Percentiles rank a stretch among this genome's conserved stretches.
Evolutionary conservation across 306 rosid species (phyloP).

Genomic region (Ormosia semicastrata): DNA sequence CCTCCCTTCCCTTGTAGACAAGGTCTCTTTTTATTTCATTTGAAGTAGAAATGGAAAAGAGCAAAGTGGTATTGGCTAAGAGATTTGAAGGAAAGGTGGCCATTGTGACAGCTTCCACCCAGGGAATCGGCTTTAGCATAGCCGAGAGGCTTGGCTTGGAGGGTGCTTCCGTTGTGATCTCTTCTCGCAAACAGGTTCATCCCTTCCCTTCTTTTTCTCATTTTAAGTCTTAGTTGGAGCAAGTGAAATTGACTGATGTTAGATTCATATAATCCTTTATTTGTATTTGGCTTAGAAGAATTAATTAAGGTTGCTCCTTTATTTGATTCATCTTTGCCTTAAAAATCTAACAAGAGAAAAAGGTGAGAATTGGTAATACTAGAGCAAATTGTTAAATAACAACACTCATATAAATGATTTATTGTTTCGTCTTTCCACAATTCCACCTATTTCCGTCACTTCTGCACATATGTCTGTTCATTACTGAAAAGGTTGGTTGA

Average conservation of each 20-base stretch:
- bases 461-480: not conserved
- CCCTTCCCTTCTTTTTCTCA: not conserved
- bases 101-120: slow-evolving; percentile 91
- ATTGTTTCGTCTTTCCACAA: not conserved
- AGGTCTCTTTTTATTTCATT: no score
- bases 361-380: not conserved
- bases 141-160: slow-evolving; percentile 90
- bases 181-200: slow-evolving; percentile 86
- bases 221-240: no score
- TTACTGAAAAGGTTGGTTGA: not conserved
- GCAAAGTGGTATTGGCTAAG: slow-evolving; percentile 30
- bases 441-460: not conserved
- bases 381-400: not conserved
- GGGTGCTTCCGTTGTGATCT: slow-evolving; percentile 85
- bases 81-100: slow-evolving; percentile 81
- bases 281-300: not conserved
- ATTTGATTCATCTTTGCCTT: not conserved
- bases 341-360: no score
- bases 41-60: slow-evolving; percentile 38
- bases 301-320: not conserved
- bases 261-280: not conserved
- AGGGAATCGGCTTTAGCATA: slow-evolving; percentile 86
- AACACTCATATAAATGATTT: not conserved
- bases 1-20: no score
- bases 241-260: no score